Base-by-base conservation (phyloP, 2,329 filamentous ascomycete genomes). In the Clarireedia homoeocarpa region DNA sequence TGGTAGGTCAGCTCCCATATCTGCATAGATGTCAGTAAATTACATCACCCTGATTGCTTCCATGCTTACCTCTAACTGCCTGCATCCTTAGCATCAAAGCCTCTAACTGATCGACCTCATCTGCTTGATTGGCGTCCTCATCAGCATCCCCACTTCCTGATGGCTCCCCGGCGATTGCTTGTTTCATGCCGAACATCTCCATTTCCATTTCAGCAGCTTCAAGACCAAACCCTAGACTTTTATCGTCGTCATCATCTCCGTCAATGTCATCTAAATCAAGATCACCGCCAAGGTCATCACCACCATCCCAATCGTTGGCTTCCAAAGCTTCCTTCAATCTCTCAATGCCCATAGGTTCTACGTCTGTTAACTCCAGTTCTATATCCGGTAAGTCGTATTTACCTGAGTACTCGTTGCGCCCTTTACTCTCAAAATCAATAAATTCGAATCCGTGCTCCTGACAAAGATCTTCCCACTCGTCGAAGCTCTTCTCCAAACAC, bases 31-130 rank as follows among this genome's bases (percentile, higher is more conserved):
- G 42, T 66, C 40, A 67, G 61, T 24, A n/a, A 24, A 1, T 6
- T 5, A 2, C 7, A 24, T 14, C 23, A 14, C 12, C 23, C 10
- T 15, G 40, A 44, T 7, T 12, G 7, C 4, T 3, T 36, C 15
- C 7, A 42, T 10, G 61, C 64, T 58, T 55, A 69, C 68, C 68
- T 66, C 64, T 65, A 7, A 81, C 81, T 1, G 81, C 81, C 69
- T 82, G 80, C 58, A 88, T 71, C 68, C 80, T 84, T 50, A 75
- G 71, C 80, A 87, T 85, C 77, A 86, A 80, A 51, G 72, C 71
- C 63, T 85, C 82, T 30, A 87, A 67, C 67, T 81, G 80, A 63
- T 77, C 75, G 15, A 86, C 75, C 4, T 75, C 71, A 17, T 73
- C 72, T 6, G 72, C 72, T 17, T 69, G 64, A 12, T 60, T 47